Base-by-base conservation (phyloP, 2,329 filamentous ascomycete genomes). In the Alternaria alternata region DNA sequence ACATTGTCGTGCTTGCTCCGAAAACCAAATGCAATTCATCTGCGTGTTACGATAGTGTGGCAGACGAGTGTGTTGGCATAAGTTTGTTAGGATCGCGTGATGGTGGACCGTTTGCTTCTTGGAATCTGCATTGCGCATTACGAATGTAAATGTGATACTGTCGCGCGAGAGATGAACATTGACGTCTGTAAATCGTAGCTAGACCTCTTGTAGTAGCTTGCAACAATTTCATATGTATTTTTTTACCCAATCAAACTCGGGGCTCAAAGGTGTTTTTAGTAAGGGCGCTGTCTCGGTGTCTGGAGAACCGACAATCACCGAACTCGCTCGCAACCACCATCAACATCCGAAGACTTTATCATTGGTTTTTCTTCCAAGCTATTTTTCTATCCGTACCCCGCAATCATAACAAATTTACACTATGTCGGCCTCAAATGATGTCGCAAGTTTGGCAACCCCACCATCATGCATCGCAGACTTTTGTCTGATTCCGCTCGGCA, bases 381-480 rank as follows among this genome's bases (percentile, higher is more conserved):
- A 26, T 7, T 38, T 22, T 18, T 38, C 22, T 38, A 18, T 30
- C 32, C 16, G n/a, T 12, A 24, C 32, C 20, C 46, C 30, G 34
- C 20, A 49, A n/a, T 36, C 30, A n/a, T 20, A 24, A 36, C 20
- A n/a, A n/a, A 36, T 8, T 22, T 26, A 38, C 49, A 60, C 39
- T 18, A 75, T 74, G 72, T 59, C 66, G 34, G 62, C 63, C 20
- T 61, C 65, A 22, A 61, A 57, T 47, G 64, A 72, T 44, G 53
- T 73, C 24, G 65, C 63, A 7, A 63, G 65, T 7, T 64, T 77
- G 34, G 41, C 55, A 28, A 94, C 92, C 1, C 94, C 94, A 4
- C 82, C 86, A 57, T 82, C 88, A 58, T 96, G 92, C 80, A 92
- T 90, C 55, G 94, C 91, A 59, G 94, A 97, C 81, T 97, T 97